Percentiles rank a stretch among this genome's conserved stretches.
Conservation (phyloP, 108 stramenopile genomes). For the Skeletonema costatum region DNA sequence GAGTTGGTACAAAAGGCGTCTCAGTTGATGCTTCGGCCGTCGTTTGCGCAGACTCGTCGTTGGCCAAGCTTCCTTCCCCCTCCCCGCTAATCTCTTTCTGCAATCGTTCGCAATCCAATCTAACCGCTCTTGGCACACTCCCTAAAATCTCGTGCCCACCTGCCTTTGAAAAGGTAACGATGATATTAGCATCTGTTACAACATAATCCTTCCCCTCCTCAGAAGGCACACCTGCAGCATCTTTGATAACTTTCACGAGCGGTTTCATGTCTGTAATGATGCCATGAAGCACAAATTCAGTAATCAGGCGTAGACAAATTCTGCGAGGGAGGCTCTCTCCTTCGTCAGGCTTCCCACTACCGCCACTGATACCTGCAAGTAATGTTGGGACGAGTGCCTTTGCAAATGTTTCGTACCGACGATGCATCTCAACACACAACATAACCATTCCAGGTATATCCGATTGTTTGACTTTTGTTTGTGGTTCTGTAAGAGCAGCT, state of each 20-base stretch:
- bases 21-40: constrained; percentile 1
- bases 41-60: background rate
- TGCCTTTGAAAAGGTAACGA: constrained; percentile 80
- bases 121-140: constrained; percentile 49
- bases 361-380: constrained; percentile 52
- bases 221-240: constrained; percentile 63
- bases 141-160: constrained; percentile 79
- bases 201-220: constrained; percentile 63
- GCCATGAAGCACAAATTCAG: constrained; percentile 74
- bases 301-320: constrained; percentile 68
- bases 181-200: constrained; percentile 77
- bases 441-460: constrained; percentile 70
- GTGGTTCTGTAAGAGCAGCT: constrained; percentile 78
- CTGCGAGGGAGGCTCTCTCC: constrained; percentile 60
- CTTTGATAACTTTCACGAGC: constrained; percentile 66
- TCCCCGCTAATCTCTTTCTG: constrained; percentile 31
- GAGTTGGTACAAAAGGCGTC: constrained; percentile 20
- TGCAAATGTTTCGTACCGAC: constrained; percentile 64
- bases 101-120: constrained; percentile 31
- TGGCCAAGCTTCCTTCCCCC: constrained; percentile 13
- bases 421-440: constrained; percentile 76
- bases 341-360: constrained; percentile 31
- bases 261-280: constrained; percentile 65
- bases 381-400: constrained; percentile 50
- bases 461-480: constrained; percentile 65